These are phyloP conservation scores for Blastocystis sp. DNA, from an alignment of 352 stramenopile genomes.

Conservation along the genomic window DNA sequence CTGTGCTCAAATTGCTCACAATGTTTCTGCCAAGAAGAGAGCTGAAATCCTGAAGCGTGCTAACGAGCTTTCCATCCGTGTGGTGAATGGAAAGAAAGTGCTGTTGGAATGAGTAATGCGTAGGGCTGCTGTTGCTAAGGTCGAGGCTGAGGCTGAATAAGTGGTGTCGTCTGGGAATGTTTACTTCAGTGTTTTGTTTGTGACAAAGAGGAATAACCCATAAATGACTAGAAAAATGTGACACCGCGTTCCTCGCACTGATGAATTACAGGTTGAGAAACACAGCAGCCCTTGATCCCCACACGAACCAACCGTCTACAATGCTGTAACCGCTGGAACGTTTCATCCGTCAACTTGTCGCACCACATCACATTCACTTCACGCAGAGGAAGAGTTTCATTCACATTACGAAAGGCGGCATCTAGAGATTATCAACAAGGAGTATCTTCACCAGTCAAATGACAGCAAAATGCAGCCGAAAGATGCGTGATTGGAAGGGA, in stretches of 20 bases:
- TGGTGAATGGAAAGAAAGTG: conserved; percentile 80
- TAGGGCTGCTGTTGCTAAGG: conserved; percentile 39
- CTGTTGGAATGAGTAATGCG: neutral
- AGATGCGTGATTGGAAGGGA: neutral
- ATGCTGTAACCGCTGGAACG: conserved; percentile 10
- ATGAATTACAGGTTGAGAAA: conserved; percentile 25
- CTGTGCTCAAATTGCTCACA: conserved; percentile 93
- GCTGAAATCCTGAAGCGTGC: conserved; percentile 92
- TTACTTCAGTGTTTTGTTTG: conserved; percentile 58
- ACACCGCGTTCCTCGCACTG: conserved; percentile 20
- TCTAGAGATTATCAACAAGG: neutral
- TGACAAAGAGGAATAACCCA: neutral
- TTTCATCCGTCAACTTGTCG: conserved; percentile 43
- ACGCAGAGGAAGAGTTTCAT: neutral
- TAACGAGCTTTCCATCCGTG: conserved; percentile 92
- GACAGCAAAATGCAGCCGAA: conserved; percentile 17
- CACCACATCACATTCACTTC: conserved; percentile 60
- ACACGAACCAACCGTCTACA: conserved; percentile 11
- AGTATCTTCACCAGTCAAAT: neutral
- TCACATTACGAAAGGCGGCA: neutral
- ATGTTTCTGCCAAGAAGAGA: conserved; percentile 88
- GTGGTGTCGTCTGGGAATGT: conserved; percentile 19
- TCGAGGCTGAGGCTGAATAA: conserved; percentile 53
- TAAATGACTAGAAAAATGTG: conserved; percentile 58
- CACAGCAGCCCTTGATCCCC: conserved; percentile 13